Base-by-base conservation (phyloP, 768 basidiomycete genomes). In the Gloeophyllum trabeum region DNA sequence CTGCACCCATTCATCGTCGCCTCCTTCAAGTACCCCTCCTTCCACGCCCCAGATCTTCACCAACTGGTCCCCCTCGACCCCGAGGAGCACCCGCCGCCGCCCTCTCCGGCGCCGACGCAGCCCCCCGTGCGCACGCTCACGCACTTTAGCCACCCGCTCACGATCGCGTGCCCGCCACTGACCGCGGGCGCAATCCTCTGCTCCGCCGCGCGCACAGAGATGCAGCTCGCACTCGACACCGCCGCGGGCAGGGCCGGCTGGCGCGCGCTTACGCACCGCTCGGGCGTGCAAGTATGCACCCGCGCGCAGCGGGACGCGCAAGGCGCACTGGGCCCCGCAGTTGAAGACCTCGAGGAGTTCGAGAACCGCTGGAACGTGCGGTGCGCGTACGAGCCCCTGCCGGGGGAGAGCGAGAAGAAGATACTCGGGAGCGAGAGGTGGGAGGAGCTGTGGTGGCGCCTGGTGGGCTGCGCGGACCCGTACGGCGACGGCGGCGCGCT, bases 361-460 rank as follows among this genome's bases (percentile, higher is more conserved):
- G 20, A 10, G 10, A 37, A 12, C 10, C 20, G 10, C 36, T 10
- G 7, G 36, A 21, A 21, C 20, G 36, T 37, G 13, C 45, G 20
- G 28, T 18, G 35, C 23, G 23, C 35, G 13, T 7, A 35, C 13
- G 47, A 43, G 41, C 19, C 38, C 18, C 47, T 48, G 22, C 39
- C 43, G 12, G 47, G 44, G 23, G 46, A 54, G 14, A 49, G 44
- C 6, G 53, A 47, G n/a, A 26, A 28, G 10, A 3, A 40, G 18
- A 12, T 13, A 3, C 12, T 26, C 22, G 49, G 46, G 22, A 65
- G 67, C 28, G 43, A 46, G 26, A 48, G 46, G 18, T 62, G 67
- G 45, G 75, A 76, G 48, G 52, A 52, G 35, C 71, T 72, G 42
- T 76, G 73, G 73, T 62, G 57, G 47, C 65, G 73, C 25, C 48